These are phyloP conservation scores for Ilyonectria destructans DNA, from an alignment of 2,329 filamentous ascomycete species.

Conservation along the genomic window DNA sequence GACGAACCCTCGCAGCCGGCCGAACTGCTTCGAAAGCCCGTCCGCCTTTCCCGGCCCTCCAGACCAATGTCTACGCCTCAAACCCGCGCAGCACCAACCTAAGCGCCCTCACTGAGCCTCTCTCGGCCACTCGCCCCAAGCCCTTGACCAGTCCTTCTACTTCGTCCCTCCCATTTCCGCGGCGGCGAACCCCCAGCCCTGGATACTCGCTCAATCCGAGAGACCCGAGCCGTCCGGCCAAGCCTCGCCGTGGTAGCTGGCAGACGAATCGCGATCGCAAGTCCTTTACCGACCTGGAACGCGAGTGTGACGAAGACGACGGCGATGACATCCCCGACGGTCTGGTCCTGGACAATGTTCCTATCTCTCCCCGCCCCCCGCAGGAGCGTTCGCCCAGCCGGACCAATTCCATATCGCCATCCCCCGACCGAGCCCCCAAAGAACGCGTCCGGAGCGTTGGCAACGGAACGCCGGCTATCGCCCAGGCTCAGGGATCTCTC, in stretches of 20 bases:
- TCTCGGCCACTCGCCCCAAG: slow-evolving; percentile 50
- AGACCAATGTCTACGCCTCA: slow-evolving; percentile 62
- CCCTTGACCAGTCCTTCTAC: slow-evolving; percentile 51
- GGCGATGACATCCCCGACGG: slow-evolving; percentile 86
- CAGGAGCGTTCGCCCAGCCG: slow-evolving; percentile 70
- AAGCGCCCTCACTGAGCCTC: slow-evolving; percentile 55
- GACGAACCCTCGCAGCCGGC: slow-evolving; percentile 52
- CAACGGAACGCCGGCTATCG: slow-evolving; percentile 76
- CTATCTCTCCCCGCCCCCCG: slow-evolving; percentile 81
- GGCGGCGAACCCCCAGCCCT: slow-evolving; percentile 69
- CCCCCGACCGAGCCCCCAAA: slow-evolving; percentile 67
- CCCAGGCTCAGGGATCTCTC: slow-evolving; percentile 73
- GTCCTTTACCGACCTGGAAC: slow-evolving; percentile 79
- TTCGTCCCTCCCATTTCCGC: slow-evolving; percentile 57
- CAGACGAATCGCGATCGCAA: slow-evolving; percentile 78
- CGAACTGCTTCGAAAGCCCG: slow-evolving; percentile 55
- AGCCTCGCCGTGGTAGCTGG: slow-evolving; percentile 78
- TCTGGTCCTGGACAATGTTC: slow-evolving; percentile 85
- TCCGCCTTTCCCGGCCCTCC: slow-evolving; percentile 63
- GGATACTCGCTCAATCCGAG: slow-evolving; percentile 62
- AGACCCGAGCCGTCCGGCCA: slow-evolving; percentile 58
- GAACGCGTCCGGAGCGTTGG: slow-evolving; percentile 71
- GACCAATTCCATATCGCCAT: slow-evolving; percentile 68
- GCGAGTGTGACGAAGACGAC: slow-evolving; percentile 84
- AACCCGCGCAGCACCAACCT: slow-evolving; percentile 69